Evolutionary conservation across 768 basidiomycete species (phyloP), one percentile per base, ranked within the genome.

Genomic region (Boletales sp.): DNA sequence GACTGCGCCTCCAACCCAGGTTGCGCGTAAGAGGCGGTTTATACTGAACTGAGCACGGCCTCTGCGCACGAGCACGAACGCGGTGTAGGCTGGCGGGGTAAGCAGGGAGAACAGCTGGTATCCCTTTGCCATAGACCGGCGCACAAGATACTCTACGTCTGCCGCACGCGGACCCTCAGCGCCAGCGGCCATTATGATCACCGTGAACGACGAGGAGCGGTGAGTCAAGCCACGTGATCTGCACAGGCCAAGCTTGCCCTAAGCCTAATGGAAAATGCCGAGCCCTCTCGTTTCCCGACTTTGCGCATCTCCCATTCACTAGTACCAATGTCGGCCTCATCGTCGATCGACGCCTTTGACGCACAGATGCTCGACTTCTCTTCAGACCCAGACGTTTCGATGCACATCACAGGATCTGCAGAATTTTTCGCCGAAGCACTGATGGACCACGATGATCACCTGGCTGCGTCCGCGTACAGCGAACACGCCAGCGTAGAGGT

Each of bases 31-130:
- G 14, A 83, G 58, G 24, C 77, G 77, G 58, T 87, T 90, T 36
- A 83, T 57, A 8, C 76, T 77, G 48, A 89, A 69, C 27, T 79
- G 73, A 13, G 71, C 66, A 30, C 78, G 72, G 8, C 86, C 82
- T 50, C 76, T 80, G 54, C 80, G 75, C 31, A 73, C 71, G 31
- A 87, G 55, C 11, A 79, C 64, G 53, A 81, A 76, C 1, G 72
- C 74, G 6, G 74, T 65, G 54, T 90, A 90, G 7, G 74, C 65
- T 9, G 86, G 82, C 12, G 86, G 86, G 1, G 75, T 72, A 37
- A 88, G 54, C 24, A 87, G 57, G 7, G 88, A 89, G 48, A 78
- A 71, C 37, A 81, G 53, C 58, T 87, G 83, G 62, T 87, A 90
- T 27, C 86, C 86, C 58, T 80, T 76, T 29, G 69, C 76, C 78